phyloP scores from a whole-genome alignment of 768 basidiomycete genomes.

The Auriscalpium orientale region DNA sequence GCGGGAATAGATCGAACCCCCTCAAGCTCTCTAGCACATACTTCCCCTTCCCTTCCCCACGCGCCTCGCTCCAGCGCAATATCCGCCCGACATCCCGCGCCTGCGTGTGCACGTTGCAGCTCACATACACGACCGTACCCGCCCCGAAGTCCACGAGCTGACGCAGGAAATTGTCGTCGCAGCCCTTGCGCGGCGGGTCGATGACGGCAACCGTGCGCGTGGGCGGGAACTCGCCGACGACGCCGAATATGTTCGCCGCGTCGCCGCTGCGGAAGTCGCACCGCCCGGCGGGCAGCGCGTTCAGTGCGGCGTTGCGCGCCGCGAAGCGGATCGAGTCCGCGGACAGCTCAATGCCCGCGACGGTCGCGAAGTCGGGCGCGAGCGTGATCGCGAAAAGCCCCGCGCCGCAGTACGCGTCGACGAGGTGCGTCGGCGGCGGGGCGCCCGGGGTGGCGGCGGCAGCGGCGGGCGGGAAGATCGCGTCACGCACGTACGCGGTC shows the following conservation, averaged over 20 bases:
- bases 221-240: conserved; percentile 58
- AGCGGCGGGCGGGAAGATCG: conserved; percentile 42
- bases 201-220: conserved; percentile 63
- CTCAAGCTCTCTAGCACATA: conserved; percentile 80
- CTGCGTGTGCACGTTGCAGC: conserved; percentile 93
- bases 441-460: conserved; percentile 6
- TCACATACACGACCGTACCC: conserved; percentile 77
- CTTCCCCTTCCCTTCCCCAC: conserved; percentile 28
- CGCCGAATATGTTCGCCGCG: conserved; percentile 77
- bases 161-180: conserved; percentile 68
- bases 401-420: conserved; percentile 91
- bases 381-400: conserved; percentile 86
- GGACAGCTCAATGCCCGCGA: conserved; percentile 87
- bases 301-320: conserved; percentile 56
- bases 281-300: conserved; percentile 47
- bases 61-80: conserved; percentile 35
- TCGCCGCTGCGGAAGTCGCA: conserved; percentile 73
- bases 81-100: conserved; percentile 82
- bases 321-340: conserved; percentile 63
- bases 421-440: conserved; percentile 65
- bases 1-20: conserved; percentile 94
- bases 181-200: conserved; percentile 94
- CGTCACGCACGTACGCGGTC: conserved; percentile 73
- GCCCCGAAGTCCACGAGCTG: conserved; percentile 71
- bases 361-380: conserved; percentile 60